phyloP scores from a whole-genome alignment of 352 stramenopile genomes.

The Plasmopara muralis region DNA sequence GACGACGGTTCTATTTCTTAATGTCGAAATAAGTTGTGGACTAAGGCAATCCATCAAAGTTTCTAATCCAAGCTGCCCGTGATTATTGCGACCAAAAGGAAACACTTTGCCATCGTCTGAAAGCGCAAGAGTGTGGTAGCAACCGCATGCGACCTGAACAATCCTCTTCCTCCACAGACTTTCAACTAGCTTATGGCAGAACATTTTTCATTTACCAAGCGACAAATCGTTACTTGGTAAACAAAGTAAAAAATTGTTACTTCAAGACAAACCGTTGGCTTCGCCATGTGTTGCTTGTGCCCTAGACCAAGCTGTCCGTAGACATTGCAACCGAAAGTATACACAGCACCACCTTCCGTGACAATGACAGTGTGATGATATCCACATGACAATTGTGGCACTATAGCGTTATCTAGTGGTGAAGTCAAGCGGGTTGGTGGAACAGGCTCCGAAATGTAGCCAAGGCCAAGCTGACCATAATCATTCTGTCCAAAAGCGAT shows the following conservation, averaged over 20 bases:
- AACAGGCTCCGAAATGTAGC: constrained; percentile 36
- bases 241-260: constrained; percentile 1
- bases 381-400: constrained; percentile 79
- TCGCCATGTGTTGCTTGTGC: constrained; percentile 60
- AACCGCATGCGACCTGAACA: constrained; percentile 72
- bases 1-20: constrained; percentile 45
- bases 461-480: constrained; percentile 85
- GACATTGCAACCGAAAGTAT: constrained; percentile 89
- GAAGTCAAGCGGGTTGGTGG: constrained; percentile 42
- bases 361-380: constrained; percentile 90
- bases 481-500: constrained; percentile 91
- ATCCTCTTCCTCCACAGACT: constrained; percentile 48
- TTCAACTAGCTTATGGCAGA: constrained; percentile 34
- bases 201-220: not conserved
- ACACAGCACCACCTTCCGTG: constrained; percentile 59
- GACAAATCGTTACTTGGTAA: not conserved
- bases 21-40: constrained; percentile 62
- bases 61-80: constrained; percentile 87
- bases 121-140: constrained; percentile 80
- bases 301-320: constrained; percentile 90
- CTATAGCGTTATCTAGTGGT: constrained; percentile 52
- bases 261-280: constrained; percentile 39
- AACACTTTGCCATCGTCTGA: constrained; percentile 84
- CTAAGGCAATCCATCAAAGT: constrained; percentile 62
- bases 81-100: constrained; percentile 92